These are phyloP conservation scores for Misopates orontium DNA, from an alignment of 257 asterid species.

Conservation along the genomic window DNA sequence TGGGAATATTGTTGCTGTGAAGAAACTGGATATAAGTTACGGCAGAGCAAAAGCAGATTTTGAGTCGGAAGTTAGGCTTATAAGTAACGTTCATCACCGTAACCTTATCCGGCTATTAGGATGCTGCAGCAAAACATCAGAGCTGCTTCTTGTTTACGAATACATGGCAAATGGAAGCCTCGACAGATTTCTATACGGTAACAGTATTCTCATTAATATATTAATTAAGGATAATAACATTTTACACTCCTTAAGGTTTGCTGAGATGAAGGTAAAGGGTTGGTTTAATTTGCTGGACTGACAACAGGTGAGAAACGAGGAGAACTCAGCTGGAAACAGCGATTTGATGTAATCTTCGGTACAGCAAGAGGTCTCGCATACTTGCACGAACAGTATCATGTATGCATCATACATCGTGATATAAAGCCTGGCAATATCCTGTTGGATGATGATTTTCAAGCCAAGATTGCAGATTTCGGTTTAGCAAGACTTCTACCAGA, in stretches of 20 bases:
- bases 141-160: too few species aligned
- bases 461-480: slow-evolving; percentile 76
- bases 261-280: too few species aligned
- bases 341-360: slow-evolving; percentile 65
- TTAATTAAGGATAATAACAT: too few species aligned
- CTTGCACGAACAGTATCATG: slow-evolving; percentile 68
- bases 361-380: slow-evolving; percentile 79
- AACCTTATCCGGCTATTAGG: slow-evolving; percentile 77
- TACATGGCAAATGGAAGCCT: too few species aligned
- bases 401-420: too few species aligned
- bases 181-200: slow-evolving; percentile 53
- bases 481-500: slow-evolving; percentile 72
- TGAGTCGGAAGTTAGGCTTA: too few species aligned
- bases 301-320: slow-evolving; percentile 71
- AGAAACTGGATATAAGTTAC: slow-evolving; percentile 49
- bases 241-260: too few species aligned
- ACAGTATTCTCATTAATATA: neutral
- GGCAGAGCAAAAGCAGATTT: neutral
- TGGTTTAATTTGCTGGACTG: too few species aligned
- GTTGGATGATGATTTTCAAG: too few species aligned
- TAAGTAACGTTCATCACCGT: slow-evolving; percentile 53
- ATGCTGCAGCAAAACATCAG: slow-evolving; percentile 59
- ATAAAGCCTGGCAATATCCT: too few species aligned
- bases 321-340: slow-evolving; percentile 68
- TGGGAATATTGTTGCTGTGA: slow-evolving; percentile 69